Evolutionary conservation across 805 yeast genomes (phyloP), one percentile per base, ranked within the genome.

Genomic region (Metschnikowia anglica): DNA sequence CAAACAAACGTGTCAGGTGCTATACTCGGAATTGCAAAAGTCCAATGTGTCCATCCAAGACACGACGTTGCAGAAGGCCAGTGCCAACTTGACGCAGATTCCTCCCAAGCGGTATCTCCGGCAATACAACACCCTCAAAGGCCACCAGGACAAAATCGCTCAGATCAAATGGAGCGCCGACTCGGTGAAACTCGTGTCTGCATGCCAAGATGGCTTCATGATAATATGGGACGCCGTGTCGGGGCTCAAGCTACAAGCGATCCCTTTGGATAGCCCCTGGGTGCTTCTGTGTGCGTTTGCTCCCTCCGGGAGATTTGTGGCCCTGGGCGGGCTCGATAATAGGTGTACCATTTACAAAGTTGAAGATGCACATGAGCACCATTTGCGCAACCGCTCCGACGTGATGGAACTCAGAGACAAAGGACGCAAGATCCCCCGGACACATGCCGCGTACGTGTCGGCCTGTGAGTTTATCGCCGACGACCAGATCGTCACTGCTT

Each of bases 131-230:
- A 66, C 75, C 1, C 60, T 80, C 30, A 66, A 60, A 40, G 88
- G 88, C 1, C 97, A 90, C 59, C 77, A 77, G 51, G 84, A 81
- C 57, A 88, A 89, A 57, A 76, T 89, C 16, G 74, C 82, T 7
- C 79, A 80, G 44, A 67, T 85, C 44, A 70, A 79, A 39, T 86
- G 96, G 95, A 74, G 80, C 41, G 59, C 69, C 0, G 82, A 83
- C 56, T 75, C 85, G n/a, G 61, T 65, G 34, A 73, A 72, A 34
- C 56, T 89, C 2, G 61, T 88, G 7, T 78, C 88, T 37, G 88
- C 88, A 0, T 82, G 91, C 19, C 96, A 87, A 59, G 97, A 90
- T 62, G 96, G 96, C 2, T 85, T 79, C 56, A 70, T 88, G 70
- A 70, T 90, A 28, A 62, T 87, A 16, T 90, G 97, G 97, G 91